Percentiles rank a stretch among this genome's conserved stretches.
phyloP scores from a whole-genome alignment of 192 early-diverging fungal genomes.

The Podila horticola region DNA sequence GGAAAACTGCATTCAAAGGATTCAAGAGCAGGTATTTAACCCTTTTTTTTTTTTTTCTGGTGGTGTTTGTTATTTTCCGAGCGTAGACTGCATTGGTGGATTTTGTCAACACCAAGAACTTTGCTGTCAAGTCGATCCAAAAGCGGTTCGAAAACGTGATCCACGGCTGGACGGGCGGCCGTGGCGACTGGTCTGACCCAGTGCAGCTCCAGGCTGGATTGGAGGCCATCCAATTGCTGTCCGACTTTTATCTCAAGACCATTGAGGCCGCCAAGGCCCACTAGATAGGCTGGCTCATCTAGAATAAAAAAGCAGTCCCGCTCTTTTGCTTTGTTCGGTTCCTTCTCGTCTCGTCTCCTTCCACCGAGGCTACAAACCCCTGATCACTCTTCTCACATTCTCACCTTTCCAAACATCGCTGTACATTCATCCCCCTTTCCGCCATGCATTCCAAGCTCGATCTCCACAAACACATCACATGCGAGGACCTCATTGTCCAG shows the following conservation, averaged over 20 bases:
- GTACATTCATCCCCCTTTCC: background rate
- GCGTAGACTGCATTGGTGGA: slow-evolving; percentile 17
- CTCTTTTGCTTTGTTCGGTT: background rate
- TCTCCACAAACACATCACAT: slow-evolving; percentile 52
- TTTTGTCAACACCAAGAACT: slow-evolving; percentile 26
- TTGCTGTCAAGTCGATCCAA: slow-evolving; percentile 23
- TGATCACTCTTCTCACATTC: background rate
- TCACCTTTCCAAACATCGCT: background rate
- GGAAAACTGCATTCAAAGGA: background rate
- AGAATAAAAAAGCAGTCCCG: background rate
- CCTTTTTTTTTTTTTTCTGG: background rate
- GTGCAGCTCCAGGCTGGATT: slow-evolving; percentile 22
- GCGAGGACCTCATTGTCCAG: slow-evolving; percentile 62
- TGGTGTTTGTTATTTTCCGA: background rate
- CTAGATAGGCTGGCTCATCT: too few relatives aligned
- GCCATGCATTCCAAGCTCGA: slow-evolving; percentile 52
- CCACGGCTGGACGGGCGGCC: slow-evolving; percentile 27
- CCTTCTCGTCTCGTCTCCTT: background rate
- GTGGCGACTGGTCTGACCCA: slow-evolving; percentile 27
- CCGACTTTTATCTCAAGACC: slow-evolving; percentile 23
- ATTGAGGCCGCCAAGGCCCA: slow-evolving; percentile 1
- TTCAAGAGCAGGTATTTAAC: background rate
- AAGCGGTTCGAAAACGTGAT: slow-evolving; percentile 23
- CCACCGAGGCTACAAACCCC: background rate
- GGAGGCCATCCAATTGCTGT: slow-evolving; percentile 26